Base-by-base conservation (phyloP, 768 basidiomycete species). In the Boletus patriciae region DNA sequence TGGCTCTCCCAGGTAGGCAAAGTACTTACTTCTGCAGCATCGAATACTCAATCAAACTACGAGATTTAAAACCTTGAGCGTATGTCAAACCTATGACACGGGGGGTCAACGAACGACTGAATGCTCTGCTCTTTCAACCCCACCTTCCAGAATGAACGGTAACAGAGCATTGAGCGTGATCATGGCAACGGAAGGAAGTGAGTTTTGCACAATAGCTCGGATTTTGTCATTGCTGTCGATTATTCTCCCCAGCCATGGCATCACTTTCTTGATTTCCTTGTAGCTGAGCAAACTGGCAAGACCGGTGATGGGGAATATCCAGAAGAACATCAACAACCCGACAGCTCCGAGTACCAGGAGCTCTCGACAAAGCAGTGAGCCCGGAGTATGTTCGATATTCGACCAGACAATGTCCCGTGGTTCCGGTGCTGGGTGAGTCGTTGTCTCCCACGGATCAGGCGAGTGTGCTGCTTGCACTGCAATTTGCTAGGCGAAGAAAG, bases 331-430 rank as follows among this genome's bases (percentile, higher is more conserved):
- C 34, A 98, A 76, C 19, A 94, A 60, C 1, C 74, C 79, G 73
- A 94, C 89, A 31, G 85, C 77, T 15, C 72, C 77, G 21, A 91
- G 73, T 3, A 95, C 91, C 27, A 96, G 67, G 34, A 86, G 54
- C 42, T 92, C 85, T 29, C 97, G 86, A 4, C 84, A 77, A 45
- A 83, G 79, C 18, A 85, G 76, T 34, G 83, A 75, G 16, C 78
- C 66, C 1, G 77, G 75, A 0, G 91, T 82, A 21, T 87, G 83
- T 2, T 86, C 78, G 76, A 98, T 88, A 62, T 94, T 94, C 31
- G 86, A 78, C 97, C 97, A 99, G 19, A 98, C 84, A 54, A 98
- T 91, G 70, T 98, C 96, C 46, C 96, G 84, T 11, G 96, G 95
- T 68, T 98, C 95, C 0, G 96, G 96, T 0, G 96, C 94, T 19